Conservation (phyloP, 2,329 filamentous ascomycete genomes). For the Aspergillus nomiae region DNA sequence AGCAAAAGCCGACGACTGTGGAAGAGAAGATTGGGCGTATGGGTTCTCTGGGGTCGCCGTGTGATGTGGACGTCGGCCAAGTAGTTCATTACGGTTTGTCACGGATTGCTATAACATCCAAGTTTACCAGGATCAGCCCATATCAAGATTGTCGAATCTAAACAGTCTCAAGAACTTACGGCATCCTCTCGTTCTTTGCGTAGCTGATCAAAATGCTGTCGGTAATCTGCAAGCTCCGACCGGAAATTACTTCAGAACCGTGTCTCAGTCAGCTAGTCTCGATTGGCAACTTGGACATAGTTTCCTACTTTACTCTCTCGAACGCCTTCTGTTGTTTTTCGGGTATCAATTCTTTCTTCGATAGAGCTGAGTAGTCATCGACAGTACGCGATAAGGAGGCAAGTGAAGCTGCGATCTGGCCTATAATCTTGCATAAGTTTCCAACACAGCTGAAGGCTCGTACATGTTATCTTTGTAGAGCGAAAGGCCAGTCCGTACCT, state of each 20-base stretch:
- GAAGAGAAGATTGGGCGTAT: slow-evolving; percentile 66
- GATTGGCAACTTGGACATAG: no score
- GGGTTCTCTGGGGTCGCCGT: slow-evolving; percentile 88
- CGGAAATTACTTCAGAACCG: slow-evolving; percentile 66
- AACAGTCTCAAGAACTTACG: slow-evolving; percentile 39
- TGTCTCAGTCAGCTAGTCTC: background rate
- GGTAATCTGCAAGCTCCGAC: slow-evolving; percentile 76
- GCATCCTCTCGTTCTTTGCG: slow-evolving; percentile 77
- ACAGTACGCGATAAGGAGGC: slow-evolving; percentile 84
- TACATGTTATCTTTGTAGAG: background rate
- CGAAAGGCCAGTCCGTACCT: slow-evolving; percentile 35
- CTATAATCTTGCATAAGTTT: slow-evolving; percentile 47
- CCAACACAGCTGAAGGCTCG: background rate
- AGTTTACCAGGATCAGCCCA: background rate
- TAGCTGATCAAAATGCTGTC: slow-evolving; percentile 73
- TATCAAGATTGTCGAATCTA: no score
- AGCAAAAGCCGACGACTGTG: slow-evolving; percentile 46
- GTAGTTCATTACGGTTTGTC: slow-evolving; percentile 76
- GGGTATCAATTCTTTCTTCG: slow-evolving; percentile 84
- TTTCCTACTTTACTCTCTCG: slow-evolving; percentile 67
- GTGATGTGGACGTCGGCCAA: slow-evolving; percentile 79
- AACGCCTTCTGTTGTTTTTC: slow-evolving; percentile 90
- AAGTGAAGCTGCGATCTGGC: slow-evolving; percentile 76
- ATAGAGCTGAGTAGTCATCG: slow-evolving; percentile 85
- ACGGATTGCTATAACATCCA: slow-evolving; percentile 51